Percentiles rank a stretch among this genome's conserved stretches.
phyloP scores from a whole-genome alignment of 805 yeast species.

The Ogataea trehaloabstinens region DNA sequence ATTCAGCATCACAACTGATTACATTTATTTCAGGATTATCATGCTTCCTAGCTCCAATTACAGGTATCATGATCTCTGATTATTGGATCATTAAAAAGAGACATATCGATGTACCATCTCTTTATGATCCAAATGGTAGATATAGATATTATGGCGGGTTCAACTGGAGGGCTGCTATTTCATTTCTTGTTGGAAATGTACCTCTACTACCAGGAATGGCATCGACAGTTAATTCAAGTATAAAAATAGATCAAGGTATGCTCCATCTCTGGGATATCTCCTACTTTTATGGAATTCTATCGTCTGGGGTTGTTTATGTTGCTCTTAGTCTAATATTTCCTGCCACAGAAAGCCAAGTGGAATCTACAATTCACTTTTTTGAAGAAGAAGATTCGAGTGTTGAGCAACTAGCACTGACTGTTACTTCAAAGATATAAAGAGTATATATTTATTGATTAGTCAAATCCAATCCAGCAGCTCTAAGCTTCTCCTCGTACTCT shows the following conservation, averaged over 20 bases:
- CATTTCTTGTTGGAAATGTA: slow-evolving; percentile 38
- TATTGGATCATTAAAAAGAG: slow-evolving; percentile 37
- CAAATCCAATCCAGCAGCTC: no score
- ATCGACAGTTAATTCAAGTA: slow-evolving; percentile 26
- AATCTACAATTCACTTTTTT: slow-evolving; percentile 5
- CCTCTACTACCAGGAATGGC: slow-evolving; percentile 41
- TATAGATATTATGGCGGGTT: slow-evolving; percentile 44
- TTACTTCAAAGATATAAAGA: no score
- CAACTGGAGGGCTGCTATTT: slow-evolving; percentile 41
- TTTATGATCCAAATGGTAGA: slow-evolving; percentile 29
- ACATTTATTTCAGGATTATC: slow-evolving; percentile 38
- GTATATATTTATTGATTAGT: no score
- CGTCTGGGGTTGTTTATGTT: slow-evolving; percentile 27
- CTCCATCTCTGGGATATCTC: slow-evolving; percentile 30
- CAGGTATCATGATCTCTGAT: slow-evolving; percentile 39
- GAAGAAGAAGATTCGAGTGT: no score
- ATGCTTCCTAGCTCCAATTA: slow-evolving; percentile 38
- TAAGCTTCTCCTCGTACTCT: no score
- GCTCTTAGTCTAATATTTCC: slow-evolving; percentile 20
- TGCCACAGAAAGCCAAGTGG: slow-evolving; percentile 8
- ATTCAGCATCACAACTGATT: slow-evolving; percentile 34
- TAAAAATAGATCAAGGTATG: slow-evolving; percentile 22
- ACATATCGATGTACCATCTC: slow-evolving; percentile 36
- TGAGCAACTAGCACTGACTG: no score
- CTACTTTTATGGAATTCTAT: slow-evolving; percentile 30